Base-by-base conservation (phyloP, 2,329 filamentous ascomycete genomes). In the Alternaria hordeiaustralica region DNA sequence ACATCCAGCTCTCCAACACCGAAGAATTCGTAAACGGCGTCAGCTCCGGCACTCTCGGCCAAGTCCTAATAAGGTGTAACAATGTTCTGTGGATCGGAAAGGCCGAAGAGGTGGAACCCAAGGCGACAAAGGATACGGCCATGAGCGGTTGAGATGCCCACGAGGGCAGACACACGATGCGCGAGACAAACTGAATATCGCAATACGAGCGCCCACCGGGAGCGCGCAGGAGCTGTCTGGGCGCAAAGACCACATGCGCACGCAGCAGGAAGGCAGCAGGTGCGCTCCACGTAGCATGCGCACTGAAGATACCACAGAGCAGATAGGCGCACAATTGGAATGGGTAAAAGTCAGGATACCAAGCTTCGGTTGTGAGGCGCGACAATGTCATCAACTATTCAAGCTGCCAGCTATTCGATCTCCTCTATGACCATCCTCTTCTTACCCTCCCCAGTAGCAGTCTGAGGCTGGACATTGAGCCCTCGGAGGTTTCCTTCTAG, bases 41-140 rank as follows among this genome's bases (percentile, higher is more conserved):
- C 87, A 90, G 89, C 79, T 93, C 91, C 36, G 95, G 94, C 61
- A 88, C 88, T 53, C 83, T 99, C 70, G 96, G 96, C 7, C 92
- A 97, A 82, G 94, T 99, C 49, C 82, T 99, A 75, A 98, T 99
- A 77, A 87, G 95, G 91, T 96, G 94, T 83, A 98, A 98, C 83
- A 98, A 98, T 78, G 95, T 98, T n/a, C 86, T 98, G 50, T 98
- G 93, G 91, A 95, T 98, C 75, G 87, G 86, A 36, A 85, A 84
- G 45, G 85, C 85, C 25, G 84, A 86, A 47, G 83, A 82, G 55
- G 75, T 79, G 11, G 70, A 78, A 53, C 82, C 85, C 6, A 76
- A 74, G 61, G 81, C 83, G 44, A 60, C 70, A 33, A 79, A 78
- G 43, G 82, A 84, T 62, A 70, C 75, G 33, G 72, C 63, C 55